Evolutionary conservation across 2,329 filamentous ascomycete genomes (phyloP).

Genomic region (Aspergillus phoenicis): DNA sequence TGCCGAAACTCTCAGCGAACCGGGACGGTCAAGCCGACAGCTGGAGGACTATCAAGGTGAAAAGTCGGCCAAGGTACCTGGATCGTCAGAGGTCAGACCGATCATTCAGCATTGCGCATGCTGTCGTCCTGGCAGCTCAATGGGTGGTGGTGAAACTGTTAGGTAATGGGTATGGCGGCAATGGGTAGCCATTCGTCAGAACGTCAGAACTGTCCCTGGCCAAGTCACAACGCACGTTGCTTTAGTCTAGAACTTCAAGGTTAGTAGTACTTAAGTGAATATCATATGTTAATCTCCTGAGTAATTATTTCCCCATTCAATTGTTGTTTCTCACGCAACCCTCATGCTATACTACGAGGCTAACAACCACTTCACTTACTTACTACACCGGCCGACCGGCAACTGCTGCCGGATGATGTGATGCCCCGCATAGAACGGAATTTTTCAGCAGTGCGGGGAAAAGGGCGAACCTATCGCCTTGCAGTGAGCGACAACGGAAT

Average conservation of each 20-base stretch:
- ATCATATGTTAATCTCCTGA: constrained; percentile 2
- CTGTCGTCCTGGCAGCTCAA: constrained; percentile 7
- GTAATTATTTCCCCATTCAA: background rate
- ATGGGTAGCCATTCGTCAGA: constrained; percentile 29
- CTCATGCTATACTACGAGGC: background rate
- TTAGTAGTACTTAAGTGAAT: background rate
- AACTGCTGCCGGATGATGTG: constrained; percentile 19
- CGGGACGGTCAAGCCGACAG: constrained; percentile 13
- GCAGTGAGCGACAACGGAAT: constrained; percentile 3
- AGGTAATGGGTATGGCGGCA: constrained; percentile 34
- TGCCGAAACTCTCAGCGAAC: constrained; percentile 17
- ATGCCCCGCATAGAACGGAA: constrained; percentile 31
- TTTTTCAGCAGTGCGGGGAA: constrained; percentile 34
- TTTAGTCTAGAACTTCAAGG: constrained; percentile 23
- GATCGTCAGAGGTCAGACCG: constrained; percentile 8
- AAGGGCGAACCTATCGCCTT: constrained; percentile 3
- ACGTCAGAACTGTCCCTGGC: constrained; percentile 11
- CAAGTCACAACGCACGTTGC: constrained; percentile 11
- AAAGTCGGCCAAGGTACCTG: background rate
- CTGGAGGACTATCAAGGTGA: background rate
- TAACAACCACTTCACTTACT: background rate
- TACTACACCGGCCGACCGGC: constrained; percentile 7
- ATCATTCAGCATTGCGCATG: constrained; percentile 4
- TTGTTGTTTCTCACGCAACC: background rate
- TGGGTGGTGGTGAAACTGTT: constrained; percentile 29